phyloP scores from a whole-genome alignment of 129 eudicot genomes.

The Chrysanthemum lavandulifolium region DNA sequence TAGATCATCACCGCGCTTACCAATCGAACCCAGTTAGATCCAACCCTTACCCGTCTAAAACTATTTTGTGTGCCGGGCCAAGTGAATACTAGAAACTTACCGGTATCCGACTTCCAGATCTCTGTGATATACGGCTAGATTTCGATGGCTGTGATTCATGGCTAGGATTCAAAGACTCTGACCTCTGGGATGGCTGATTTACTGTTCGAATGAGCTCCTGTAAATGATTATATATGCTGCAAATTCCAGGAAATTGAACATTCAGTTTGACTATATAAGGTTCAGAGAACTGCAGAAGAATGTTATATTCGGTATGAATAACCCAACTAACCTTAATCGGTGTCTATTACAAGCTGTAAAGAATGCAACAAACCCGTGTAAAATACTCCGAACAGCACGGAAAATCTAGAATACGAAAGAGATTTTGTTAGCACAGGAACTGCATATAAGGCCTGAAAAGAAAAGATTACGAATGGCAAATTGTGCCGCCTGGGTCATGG shows the following conservation, averaged over 20 bases:
- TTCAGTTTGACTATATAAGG: too few relatives aligned
- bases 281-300: too few relatives aligned
- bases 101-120: slow-evolving; percentile 28
- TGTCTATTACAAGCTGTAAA: slow-evolving; percentile 90
- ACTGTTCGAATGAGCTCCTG: slow-evolving; percentile 49
- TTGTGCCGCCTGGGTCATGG: too few relatives aligned
- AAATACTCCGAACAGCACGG: slow-evolving; percentile 82
- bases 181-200: slow-evolving; percentile 40
- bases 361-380: slow-evolving; percentile 88
- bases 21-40: too few relatives aligned
- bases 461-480: neutral
- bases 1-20: too few relatives aligned
- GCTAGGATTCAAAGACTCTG: slow-evolving; percentile 17
- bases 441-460: slow-evolving; percentile 3
- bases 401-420: slow-evolving; percentile 51
- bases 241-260: slow-evolving; percentile 6
- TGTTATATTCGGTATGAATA: neutral
- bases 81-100: slow-evolving; percentile 35
- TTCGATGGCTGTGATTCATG: neutral
- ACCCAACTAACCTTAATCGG: slow-evolving; percentile 64
- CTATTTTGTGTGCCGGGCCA: too few relatives aligned
- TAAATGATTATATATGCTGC: slow-evolving; percentile 80
- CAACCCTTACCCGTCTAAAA: too few relatives aligned
- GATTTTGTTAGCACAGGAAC: slow-evolving; percentile 9
- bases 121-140: slow-evolving; percentile 24